These are phyloP conservation scores for Tremellales sp. DNA, from an alignment of 1,284 basidiomycete genomes.

Conservation along the genomic window DNA sequence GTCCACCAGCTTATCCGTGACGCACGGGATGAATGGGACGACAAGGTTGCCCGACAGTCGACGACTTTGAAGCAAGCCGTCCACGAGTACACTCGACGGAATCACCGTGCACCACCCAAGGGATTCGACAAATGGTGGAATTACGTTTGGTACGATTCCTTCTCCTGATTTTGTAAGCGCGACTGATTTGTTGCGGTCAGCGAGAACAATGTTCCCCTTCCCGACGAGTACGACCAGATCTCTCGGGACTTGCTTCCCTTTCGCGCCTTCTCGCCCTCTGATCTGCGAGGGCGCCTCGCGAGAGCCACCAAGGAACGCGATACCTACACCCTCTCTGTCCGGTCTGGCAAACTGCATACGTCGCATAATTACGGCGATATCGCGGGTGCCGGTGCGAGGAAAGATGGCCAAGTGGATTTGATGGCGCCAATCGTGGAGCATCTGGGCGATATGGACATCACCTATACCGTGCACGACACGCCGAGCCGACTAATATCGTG, in stretches of 20 bases:
- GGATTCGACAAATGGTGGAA: constrained; percentile 60
- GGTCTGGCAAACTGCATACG: constrained; percentile 23
- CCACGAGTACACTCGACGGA: constrained; percentile 53
- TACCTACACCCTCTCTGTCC: constrained; percentile 30
- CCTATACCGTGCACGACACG: constrained; percentile 47
- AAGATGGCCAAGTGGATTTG: constrained; percentile 39
- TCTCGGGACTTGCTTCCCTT: constrained; percentile 27
- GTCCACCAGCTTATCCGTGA: constrained; percentile 55
- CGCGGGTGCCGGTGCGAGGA: constrained; percentile 27
- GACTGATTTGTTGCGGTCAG: constrained; percentile 8
- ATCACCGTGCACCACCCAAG: constrained; percentile 50
- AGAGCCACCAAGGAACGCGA: constrained; percentile 15
- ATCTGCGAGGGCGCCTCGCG: constrained; percentile 59
- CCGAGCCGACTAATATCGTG: constrained; percentile 53
- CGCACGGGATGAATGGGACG: constrained; percentile 54
- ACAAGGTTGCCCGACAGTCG: constrained; percentile 54
- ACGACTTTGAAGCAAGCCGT: constrained; percentile 56
- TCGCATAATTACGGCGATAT: constrained; percentile 19
- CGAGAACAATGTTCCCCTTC: constrained; percentile 51
- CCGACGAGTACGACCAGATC: constrained; percentile 43
- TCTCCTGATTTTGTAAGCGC: neutral
- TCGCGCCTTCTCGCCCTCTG: constrained; percentile 52
- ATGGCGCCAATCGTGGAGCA: constrained; percentile 32
- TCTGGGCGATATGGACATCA: constrained; percentile 37
- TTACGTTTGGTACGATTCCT: constrained; percentile 51